Conservation (phyloP, 768 basidiomycete genomes). For the Collybia sp. region DNA sequence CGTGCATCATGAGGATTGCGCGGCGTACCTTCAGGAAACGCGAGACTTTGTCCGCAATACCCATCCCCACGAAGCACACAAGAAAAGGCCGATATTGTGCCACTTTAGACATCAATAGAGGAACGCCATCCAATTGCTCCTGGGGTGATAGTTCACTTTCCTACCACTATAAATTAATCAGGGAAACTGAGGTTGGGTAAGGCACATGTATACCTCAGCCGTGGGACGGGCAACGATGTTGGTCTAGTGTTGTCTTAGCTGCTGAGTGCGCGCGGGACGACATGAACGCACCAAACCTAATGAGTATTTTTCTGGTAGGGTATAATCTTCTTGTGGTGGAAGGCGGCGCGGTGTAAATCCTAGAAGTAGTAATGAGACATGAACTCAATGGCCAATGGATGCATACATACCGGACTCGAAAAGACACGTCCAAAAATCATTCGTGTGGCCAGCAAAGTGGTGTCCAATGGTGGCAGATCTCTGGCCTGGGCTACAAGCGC, state of each 20-base stretch:
- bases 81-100: constrained; percentile 51
- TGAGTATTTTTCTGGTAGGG: constrained; percentile 51
- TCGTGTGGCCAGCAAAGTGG: constrained; percentile 76
- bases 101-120: constrained; percentile 57
- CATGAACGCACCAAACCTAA: constrained; percentile 57
- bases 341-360: constrained; percentile 55
- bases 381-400: neutral
- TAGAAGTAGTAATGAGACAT: constrained; percentile 14
- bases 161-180: constrained; percentile 13
- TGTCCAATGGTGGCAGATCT: constrained; percentile 68
- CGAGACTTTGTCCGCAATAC: constrained; percentile 41
- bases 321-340: constrained; percentile 53
- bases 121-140: constrained; percentile 54
- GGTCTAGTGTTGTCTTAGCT: constrained; percentile 41
- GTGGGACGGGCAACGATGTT: constrained; percentile 73
- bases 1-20: neutral
- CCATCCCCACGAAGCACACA: constrained; percentile 76
- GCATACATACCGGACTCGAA: constrained; percentile 51
- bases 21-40: constrained; percentile 12
- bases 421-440: constrained; percentile 80
- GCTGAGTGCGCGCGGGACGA: neutral
- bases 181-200: neutral
- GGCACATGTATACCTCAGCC: constrained; percentile 37
- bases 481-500: constrained; percentile 51
- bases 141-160: constrained; percentile 46